These are phyloP conservation scores for Lecanicillium sp. DNA, from an alignment of 2,329 filamentous ascomycete genomes.

Conservation along the genomic window DNA sequence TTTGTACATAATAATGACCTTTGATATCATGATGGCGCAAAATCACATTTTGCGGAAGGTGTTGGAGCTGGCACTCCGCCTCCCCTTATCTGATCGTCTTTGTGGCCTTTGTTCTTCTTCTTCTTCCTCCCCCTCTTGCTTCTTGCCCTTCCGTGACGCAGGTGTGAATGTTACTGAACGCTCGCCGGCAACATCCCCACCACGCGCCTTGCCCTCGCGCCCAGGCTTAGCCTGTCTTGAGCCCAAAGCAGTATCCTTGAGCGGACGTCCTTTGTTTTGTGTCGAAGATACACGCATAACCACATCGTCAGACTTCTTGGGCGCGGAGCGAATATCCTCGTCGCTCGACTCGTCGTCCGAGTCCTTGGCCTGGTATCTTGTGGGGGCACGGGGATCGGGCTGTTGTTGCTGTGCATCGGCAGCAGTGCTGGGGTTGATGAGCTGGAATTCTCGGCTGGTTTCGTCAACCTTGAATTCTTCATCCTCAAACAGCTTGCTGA, in stretches of 20 bases:
- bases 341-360: slow-evolving; percentile 37
- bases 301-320: slow-evolving; percentile 27
- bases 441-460: slow-evolving; percentile 73
- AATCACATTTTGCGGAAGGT: slow-evolving; percentile 59
- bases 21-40: slow-evolving; percentile 7
- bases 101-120: slow-evolving; percentile 18
- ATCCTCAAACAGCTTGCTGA: slow-evolving; percentile 83
- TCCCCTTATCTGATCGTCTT: slow-evolving; percentile 29
- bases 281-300: slow-evolving; percentile 63
- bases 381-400: slow-evolving; percentile 24
- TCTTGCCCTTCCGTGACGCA: slow-evolving; percentile 42
- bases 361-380: slow-evolving; percentile 29
- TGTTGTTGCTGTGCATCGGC: slow-evolving; percentile 21
- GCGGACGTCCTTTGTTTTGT: slow-evolving; percentile 49
- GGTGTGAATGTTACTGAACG: slow-evolving; percentile 68
- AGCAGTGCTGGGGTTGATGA: slow-evolving; percentile 81
- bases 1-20: too few relatives aligned
- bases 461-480: slow-evolving; percentile 92
- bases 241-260: slow-evolving; percentile 48
- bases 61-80: slow-evolving; percentile 69
- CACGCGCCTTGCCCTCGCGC: slow-evolving; percentile 34
- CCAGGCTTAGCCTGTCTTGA: slow-evolving; percentile 43
- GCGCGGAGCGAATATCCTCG: slow-evolving; percentile 22
- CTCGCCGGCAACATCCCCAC: slow-evolving; percentile 49
- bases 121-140: slow-evolving; percentile 23